phyloP scores from a whole-genome alignment of 2,329 filamentous ascomycete species.

The Aspergillus quadrilineatus region DNA sequence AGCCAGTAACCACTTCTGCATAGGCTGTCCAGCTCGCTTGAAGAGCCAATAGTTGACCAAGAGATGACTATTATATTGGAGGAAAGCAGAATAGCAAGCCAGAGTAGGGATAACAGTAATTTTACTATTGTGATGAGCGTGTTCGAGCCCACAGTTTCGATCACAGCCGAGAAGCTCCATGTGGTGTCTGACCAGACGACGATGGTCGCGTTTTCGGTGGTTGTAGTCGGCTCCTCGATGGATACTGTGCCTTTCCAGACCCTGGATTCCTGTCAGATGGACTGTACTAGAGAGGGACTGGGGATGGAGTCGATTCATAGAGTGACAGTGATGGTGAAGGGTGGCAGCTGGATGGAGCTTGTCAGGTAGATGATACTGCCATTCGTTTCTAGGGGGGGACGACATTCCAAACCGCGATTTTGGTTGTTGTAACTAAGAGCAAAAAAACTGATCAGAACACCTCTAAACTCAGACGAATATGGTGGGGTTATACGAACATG shows the following conservation, averaged over 20 bases:
- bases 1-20: conserved; percentile 18
- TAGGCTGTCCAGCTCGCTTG: too few relatives aligned
- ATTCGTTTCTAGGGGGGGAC: background rate
- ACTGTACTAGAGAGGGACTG: background rate
- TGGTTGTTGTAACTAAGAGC: background rate
- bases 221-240: background rate
- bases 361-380: background rate
- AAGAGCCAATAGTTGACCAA: too few relatives aligned
- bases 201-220: background rate
- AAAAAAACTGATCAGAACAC: too few relatives aligned
- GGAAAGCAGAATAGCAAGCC: too few relatives aligned
- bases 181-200: background rate
- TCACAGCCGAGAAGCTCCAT: background rate
- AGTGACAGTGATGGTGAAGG: conserved; percentile 1
- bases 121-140: background rate
- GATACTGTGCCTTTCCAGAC: background rate
- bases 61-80: too few relatives aligned
- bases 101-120: too few relatives aligned
- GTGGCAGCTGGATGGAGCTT: background rate
- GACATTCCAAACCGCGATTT: background rate
- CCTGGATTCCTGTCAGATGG: background rate
- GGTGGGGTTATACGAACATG: background rate
- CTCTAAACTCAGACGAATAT: background rate
- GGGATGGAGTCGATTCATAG: background rate
- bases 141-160: background rate